phyloP scores from a whole-genome alignment of 352 stramenopile genomes.

The Phytophthora hibernalis region DNA sequence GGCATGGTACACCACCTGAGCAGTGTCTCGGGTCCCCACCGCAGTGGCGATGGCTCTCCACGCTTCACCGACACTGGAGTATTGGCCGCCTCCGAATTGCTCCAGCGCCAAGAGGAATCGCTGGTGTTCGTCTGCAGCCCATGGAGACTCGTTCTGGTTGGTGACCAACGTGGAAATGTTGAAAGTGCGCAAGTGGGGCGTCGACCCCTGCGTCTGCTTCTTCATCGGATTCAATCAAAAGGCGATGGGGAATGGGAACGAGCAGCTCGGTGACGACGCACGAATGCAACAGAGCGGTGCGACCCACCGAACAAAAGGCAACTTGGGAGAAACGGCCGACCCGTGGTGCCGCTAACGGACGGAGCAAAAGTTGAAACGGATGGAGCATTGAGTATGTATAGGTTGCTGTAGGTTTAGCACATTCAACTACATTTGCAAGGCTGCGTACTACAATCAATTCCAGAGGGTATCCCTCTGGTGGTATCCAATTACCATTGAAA shows the following conservation, averaged over 20 bases:
- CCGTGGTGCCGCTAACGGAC: constrained; percentile 70
- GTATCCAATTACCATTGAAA: no score
- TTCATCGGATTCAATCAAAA: constrained; percentile 21
- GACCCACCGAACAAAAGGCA: constrained; percentile 49
- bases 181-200: constrained; percentile 30
- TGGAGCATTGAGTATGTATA: neutral
- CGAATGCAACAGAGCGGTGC: constrained; percentile 8
- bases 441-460: no score
- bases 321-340: constrained; percentile 43
- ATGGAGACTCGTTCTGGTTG: constrained; percentile 35
- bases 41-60: constrained; percentile 69
- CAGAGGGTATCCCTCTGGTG: no score
- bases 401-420: no score
- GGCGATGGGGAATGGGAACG: neutral
- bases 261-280: neutral
- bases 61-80: constrained; percentile 43
- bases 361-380: neutral
- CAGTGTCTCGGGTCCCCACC: constrained; percentile 57
- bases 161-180: constrained; percentile 21
- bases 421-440: no score
- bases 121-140: constrained; percentile 69
- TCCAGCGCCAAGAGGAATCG: constrained; percentile 76
- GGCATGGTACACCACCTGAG: constrained; percentile 57
- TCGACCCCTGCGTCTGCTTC: constrained; percentile 12
- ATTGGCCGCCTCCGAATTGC: constrained; percentile 58